Conservation (phyloP, 2,329 filamentous ascomycete genomes). For the Zelopaecilomyces penicillatus region DNA sequence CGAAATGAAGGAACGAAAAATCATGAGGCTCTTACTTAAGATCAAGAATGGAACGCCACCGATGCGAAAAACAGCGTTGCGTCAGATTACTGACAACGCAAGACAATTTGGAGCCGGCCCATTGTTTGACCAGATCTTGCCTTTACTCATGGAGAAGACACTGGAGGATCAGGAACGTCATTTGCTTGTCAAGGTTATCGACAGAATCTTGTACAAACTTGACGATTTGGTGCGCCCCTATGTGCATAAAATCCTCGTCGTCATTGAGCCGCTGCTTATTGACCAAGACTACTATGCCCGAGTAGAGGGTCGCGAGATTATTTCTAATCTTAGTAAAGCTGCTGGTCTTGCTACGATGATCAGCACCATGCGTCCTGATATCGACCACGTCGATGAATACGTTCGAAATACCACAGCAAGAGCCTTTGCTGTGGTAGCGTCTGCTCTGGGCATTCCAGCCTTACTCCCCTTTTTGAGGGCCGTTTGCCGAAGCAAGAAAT, state of each 20-base stretch:
- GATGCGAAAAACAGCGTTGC: conserved; percentile 95
- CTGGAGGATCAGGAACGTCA: conserved; percentile 97
- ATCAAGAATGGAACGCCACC: conserved; percentile 99
- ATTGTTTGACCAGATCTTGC: conserved; percentile 94
- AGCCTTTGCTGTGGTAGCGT: conserved; percentile 95
- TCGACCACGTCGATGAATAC: conserved; percentile 97
- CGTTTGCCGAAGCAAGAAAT: conserved; percentile 96
- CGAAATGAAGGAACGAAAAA: conserved; percentile 94
- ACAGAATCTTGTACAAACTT: conserved; percentile 95
- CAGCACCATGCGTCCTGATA: conserved; percentile 97
- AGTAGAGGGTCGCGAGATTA: conserved; percentile 96
- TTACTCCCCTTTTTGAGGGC: conserved; percentile 90
- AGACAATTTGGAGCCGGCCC: conserved; percentile 89
- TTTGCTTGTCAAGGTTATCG: conserved; percentile 97
- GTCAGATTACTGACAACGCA: conserved; percentile 95
- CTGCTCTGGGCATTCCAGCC: conserved; percentile 89
- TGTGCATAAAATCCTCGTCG: conserved; percentile 95
- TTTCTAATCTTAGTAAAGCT: conserved; percentile 94
- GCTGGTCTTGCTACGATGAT: conserved; percentile 98
- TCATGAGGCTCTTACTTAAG: conserved; percentile 92
- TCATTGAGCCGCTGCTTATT: conserved; percentile 97
- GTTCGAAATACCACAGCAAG: conserved; percentile 95
- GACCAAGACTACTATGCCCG: conserved; percentile 99
- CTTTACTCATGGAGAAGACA: conserved; percentile 95
- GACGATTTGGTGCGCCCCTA: conserved; percentile 94